phyloP scores from a whole-genome alignment of 2,329 filamentous ascomycete species.

The Phyllosticta capitalensis region DNA sequence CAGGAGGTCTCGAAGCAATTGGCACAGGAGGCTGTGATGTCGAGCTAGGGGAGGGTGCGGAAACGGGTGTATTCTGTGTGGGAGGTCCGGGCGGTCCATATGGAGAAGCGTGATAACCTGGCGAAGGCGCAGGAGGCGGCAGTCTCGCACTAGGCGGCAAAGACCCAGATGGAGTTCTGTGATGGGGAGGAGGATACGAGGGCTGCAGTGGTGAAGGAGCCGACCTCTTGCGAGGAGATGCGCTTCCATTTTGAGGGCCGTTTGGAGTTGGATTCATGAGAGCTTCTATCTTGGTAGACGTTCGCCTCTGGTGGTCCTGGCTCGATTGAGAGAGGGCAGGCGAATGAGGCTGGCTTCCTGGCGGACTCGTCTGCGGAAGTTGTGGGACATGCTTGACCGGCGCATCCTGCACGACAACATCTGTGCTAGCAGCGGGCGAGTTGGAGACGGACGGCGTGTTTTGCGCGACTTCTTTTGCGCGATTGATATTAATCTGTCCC shows the following conservation, averaged over 20 bases:
- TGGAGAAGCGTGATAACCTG: slow-evolving; percentile 1
- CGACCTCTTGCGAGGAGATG: slow-evolving; percentile 4
- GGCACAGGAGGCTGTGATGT: slow-evolving; percentile 5
- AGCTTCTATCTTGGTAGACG: slow-evolving; percentile 8
- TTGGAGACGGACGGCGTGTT: slow-evolving; percentile 17
- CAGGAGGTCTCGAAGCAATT: neutral
- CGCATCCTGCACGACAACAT: slow-evolving; percentile 4
- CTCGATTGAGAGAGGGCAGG: neutral
- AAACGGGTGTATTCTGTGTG: neutral
- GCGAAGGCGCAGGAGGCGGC: neutral
- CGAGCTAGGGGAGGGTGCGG: slow-evolving; percentile 17
- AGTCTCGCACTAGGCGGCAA: neutral
- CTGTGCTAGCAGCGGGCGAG: neutral
- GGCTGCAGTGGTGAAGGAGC: slow-evolving; percentile 4
- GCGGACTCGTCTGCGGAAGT: neutral
- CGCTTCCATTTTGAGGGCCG: slow-evolving; percentile 1
- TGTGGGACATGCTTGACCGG: neutral
- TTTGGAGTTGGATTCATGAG: slow-evolving; percentile 8
- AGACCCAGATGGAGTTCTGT: slow-evolving; percentile 3
- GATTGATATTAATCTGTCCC: slow-evolving; percentile 26
- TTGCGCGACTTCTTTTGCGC: slow-evolving; percentile 13
- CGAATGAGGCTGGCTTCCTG: slow-evolving; percentile 5
- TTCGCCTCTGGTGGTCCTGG: neutral
- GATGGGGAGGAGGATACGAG: neutral
- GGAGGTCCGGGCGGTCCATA: slow-evolving; percentile 1